phyloP scores from a whole-genome alignment of 345 rosid genomes.

The Brassica incana region DNA sequence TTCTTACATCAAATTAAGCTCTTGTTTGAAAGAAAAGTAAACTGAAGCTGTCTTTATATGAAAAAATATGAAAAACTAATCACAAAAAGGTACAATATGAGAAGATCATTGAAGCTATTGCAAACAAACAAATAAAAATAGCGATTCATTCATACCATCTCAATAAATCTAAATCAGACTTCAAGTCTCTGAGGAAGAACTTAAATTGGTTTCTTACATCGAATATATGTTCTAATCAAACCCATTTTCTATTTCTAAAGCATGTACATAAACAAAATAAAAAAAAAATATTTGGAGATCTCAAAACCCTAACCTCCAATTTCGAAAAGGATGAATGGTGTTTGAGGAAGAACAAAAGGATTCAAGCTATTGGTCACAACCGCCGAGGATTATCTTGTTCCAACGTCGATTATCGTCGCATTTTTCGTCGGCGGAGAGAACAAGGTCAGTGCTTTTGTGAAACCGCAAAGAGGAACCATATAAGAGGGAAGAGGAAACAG shows the following conservation, averaged over 20 bases:
- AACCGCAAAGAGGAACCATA: too few relatives aligned
- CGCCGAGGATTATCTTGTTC: background rate
- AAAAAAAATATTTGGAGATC: background rate
- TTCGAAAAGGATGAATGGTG: background rate
- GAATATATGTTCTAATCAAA: background rate
- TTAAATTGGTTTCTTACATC: too few relatives aligned
- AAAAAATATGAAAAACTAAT: background rate
- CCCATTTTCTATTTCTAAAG: background rate
- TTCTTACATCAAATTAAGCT: background rate
- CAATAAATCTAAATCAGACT: too few relatives aligned
- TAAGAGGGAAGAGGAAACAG: background rate
- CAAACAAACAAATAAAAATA: background rate
- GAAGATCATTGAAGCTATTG: background rate
- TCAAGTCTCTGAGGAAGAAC: background rate
- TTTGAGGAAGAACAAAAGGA: background rate
- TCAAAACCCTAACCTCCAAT: background rate
- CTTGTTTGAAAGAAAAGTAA: background rate
- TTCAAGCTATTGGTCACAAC: background rate
- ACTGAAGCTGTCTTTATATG: background rate
- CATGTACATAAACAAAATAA: background rate
- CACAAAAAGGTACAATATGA: background rate
- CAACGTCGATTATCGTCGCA: background rate
- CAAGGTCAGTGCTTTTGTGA: background rate
- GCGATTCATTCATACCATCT: too few relatives aligned
- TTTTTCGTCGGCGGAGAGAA: too few relatives aligned